Evolutionary conservation across 768 basidiomycete genomes (phyloP).

Genomic region (Gymnopilus junonius): DNA sequence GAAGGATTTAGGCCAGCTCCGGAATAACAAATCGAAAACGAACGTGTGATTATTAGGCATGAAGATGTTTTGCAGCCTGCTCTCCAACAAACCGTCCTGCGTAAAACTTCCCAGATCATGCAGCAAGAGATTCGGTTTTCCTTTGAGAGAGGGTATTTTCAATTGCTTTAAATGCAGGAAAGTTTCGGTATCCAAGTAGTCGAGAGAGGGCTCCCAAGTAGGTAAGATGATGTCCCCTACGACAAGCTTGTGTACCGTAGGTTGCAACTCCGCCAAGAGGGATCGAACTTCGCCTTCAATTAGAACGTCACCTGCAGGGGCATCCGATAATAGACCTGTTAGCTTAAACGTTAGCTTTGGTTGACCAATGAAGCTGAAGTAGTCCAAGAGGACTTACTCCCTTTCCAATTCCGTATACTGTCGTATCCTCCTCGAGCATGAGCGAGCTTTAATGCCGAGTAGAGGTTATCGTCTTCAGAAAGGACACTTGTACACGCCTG

Average conservation of each 20-base stretch:
- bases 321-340: neutral
- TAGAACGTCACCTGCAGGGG: constrained; percentile 11
- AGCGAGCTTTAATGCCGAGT: constrained; percentile 37
- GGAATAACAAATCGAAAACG: constrained; percentile 18
- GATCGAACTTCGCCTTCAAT: constrained; percentile 25
- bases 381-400: constrained; percentile 20
- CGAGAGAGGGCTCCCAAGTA: constrained; percentile 32
- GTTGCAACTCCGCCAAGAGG: constrained; percentile 33
- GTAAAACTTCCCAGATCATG: constrained; percentile 46
- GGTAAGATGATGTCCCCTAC: constrained; percentile 36
- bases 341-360: constrained; percentile 5
- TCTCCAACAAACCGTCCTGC: constrained; percentile 32
- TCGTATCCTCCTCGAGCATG: constrained; percentile 33
- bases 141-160: constrained; percentile 39
- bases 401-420: constrained; percentile 35
- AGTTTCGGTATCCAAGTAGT: constrained; percentile 23
- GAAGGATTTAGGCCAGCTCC: neutral
- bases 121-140: constrained; percentile 45
- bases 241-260: constrained; percentile 36
- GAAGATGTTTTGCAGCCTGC: constrained; percentile 44
- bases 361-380: neutral
- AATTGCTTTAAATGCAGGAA: constrained; percentile 32
- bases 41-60: constrained; percentile 49
- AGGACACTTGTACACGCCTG: constrained; percentile 39
- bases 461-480: constrained; percentile 31